phyloP scores from a whole-genome alignment of 306 rosid species.

The Amphicarpaea edgeworthii region DNA sequence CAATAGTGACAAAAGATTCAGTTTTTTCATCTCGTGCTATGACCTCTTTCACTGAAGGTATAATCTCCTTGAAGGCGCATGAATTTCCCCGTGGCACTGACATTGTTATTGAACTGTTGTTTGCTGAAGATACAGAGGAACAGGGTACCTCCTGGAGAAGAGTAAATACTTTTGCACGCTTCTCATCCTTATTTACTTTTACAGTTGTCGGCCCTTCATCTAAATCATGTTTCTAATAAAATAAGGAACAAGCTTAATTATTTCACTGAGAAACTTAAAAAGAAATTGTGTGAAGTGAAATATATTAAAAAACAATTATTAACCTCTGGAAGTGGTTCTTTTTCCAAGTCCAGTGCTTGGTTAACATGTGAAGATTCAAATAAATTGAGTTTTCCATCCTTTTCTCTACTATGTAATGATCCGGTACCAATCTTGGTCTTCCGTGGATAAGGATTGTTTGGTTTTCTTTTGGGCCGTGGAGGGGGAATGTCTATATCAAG shows the following conservation, averaged over 20 bases:
- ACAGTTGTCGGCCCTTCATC: conserved; percentile 57
- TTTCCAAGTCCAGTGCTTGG: conserved; percentile 73
- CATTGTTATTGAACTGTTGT: conserved; percentile 53
- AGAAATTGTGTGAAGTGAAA: conserved; percentile 8
- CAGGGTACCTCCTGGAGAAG: conserved; percentile 65
- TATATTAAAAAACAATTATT: conserved; percentile 31
- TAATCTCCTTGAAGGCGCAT: conserved; percentile 60
- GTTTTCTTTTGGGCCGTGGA: conserved; percentile 97
- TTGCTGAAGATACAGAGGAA: conserved; percentile 71
- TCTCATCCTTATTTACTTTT: conserved; percentile 63
- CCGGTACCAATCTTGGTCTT: conserved; percentile 60
- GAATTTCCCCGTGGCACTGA: conserved; percentile 54
- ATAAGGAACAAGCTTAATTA: conserved; percentile 38
- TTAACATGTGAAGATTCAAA: conserved; percentile 61
- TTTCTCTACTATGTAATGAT: conserved; percentile 61
- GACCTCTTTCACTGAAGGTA: conserved; percentile 68
- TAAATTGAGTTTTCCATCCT: conserved; percentile 71
- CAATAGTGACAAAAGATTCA: conserved; percentile 57
- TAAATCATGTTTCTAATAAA: conserved; percentile 59
- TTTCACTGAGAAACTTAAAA: conserved; percentile 29
- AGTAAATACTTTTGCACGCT: conserved; percentile 60
- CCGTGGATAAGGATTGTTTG: conserved; percentile 94
- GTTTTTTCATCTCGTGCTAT: conserved; percentile 54
- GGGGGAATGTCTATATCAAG: conserved; percentile 93
- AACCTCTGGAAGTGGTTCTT: conserved; percentile 78